These are phyloP conservation scores for Tylopilus intermedius DNA, from an alignment of 768 basidiomycete genomes.

Conservation along the genomic window DNA sequence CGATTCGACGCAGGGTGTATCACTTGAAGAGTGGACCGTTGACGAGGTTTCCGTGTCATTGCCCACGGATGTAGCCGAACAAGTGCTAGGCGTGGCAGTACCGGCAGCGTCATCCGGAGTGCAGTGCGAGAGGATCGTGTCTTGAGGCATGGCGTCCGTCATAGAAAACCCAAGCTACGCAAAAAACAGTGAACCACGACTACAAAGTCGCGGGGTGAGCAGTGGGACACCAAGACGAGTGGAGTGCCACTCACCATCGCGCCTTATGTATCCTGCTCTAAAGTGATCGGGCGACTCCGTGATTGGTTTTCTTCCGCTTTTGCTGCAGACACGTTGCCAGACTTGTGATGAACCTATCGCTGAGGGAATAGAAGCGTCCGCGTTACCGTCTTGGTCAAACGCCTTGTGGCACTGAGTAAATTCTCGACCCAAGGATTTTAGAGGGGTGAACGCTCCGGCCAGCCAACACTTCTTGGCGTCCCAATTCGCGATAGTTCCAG, in stretches of 20 bases:
- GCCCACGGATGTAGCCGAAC: background rate
- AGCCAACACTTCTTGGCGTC: conserved; percentile 15
- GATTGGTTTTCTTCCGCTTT: background rate
- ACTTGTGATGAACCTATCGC: conserved; percentile 4
- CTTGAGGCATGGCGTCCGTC: background rate
- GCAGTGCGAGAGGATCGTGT: background rate
- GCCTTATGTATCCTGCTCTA: conserved; percentile 9
- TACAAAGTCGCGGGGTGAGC: background rate
- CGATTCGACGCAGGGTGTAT: background rate
- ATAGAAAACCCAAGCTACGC: background rate
- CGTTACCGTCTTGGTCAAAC: conserved; percentile 14
- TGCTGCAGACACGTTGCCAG: conserved; percentile 1
- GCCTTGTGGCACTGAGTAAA: background rate
- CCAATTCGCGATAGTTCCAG: background rate
- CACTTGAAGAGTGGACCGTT: background rate
- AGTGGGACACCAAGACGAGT: background rate
- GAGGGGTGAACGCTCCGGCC: background rate
- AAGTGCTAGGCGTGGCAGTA: background rate
- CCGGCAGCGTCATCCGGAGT: background rate
- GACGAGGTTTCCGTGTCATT: conserved; percentile 1
- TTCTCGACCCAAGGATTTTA: background rate
- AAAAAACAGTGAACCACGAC: conserved; percentile 3
- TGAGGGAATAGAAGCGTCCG: background rate
- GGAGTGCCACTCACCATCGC: background rate
- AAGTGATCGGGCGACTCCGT: background rate